Base-by-base conservation (phyloP, 2,329 filamentous ascomycete genomes). In the Curvularia sp. region DNA sequence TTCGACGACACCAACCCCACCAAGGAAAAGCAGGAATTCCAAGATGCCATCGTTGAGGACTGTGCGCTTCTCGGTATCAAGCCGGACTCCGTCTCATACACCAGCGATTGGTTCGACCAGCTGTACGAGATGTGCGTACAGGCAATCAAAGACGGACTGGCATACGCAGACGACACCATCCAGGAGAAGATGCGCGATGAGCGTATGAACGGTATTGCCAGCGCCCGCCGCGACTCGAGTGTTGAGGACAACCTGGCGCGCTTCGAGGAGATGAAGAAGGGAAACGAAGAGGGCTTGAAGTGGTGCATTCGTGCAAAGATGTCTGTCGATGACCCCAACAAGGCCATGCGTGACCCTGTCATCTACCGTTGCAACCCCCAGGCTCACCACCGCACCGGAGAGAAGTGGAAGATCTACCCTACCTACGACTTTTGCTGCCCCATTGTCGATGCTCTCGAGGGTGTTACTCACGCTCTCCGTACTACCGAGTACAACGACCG, bases 1-100 rank as follows among this genome's bases (percentile, higher is more conserved):
- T 95, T 99, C 73, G 95, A 99, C 75, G 95, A 99, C 75, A 99
- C 95, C 56, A 99, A 99, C 80, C 95, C 95, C 7, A 89, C 90
- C 60, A 98, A 98, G 78, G 95, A 99, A 84, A 97, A 96, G 82
- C 88, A 94, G 76, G 95, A 98, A 81, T 99, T 89, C 77, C 89
- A 98, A 76, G 93, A 98, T 79, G 86, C 93, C 5, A 99, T 99
- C 62, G 83, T 97, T 39, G 90, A 97, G 81, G 95, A 99, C 78
- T 85, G 97, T 50, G 88, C 88, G 49, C 85, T 98, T 53, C 92
- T 99, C 85, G 94, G 93, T 30, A 91, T 99, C 78, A 91, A 90
- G 79, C 91, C 93, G 22, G 94, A 97, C 78, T 85, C 86, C 65
- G 85, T 93, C 58, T 92, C 91, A 18, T 96, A 94, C 81, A 97